Evolutionary conservation across 2,329 filamentous ascomycete genomes (phyloP).

Genomic region (Pseudohalonectria lignicola): DNA sequence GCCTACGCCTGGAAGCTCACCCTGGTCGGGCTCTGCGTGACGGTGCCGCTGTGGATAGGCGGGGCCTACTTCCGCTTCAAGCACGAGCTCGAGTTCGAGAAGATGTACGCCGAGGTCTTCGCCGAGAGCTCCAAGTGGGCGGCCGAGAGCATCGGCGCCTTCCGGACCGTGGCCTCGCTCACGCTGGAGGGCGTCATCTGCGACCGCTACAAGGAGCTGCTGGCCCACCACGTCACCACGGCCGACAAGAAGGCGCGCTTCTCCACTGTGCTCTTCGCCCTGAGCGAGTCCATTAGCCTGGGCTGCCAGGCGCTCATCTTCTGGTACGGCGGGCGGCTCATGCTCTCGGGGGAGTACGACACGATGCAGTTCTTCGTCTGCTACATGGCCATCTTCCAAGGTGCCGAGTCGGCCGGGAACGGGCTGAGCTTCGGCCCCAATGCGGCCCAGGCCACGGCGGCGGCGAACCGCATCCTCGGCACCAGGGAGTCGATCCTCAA

Average conservation of each 20-base stretch:
- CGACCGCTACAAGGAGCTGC: constrained; percentile 46
- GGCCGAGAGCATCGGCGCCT: constrained; percentile 62
- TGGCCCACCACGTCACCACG: constrained; percentile 45
- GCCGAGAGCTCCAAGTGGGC: constrained; percentile 64
- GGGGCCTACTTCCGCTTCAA: constrained; percentile 40
- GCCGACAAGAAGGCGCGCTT: constrained; percentile 52
- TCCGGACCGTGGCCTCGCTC: constrained; percentile 60
- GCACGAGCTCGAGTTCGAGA: constrained; percentile 56
- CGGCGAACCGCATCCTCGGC: constrained; percentile 48
- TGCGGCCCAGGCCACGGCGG: constrained; percentile 45
- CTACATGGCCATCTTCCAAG: constrained; percentile 57
- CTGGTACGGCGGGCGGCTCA: constrained; percentile 54
- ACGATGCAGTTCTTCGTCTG: constrained; percentile 39
- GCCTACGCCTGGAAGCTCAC: constrained; percentile 69
- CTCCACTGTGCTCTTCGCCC: constrained; percentile 54
- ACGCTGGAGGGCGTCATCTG: constrained; percentile 59
- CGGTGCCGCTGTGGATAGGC: constrained; percentile 35
- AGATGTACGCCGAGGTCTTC: constrained; percentile 59
- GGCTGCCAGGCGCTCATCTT: constrained; percentile 53
- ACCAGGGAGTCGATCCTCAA: constrained; percentile 31
- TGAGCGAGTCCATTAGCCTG: constrained; percentile 56
- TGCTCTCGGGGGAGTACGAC: constrained; percentile 33
- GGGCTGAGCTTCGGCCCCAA: constrained; percentile 59
- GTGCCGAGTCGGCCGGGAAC: constrained; percentile 55
- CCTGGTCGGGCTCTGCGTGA: constrained; percentile 53